Base-by-base conservation (phyloP, 202 grass and related monocot genomes). In the Eragrostis tef region DNA sequence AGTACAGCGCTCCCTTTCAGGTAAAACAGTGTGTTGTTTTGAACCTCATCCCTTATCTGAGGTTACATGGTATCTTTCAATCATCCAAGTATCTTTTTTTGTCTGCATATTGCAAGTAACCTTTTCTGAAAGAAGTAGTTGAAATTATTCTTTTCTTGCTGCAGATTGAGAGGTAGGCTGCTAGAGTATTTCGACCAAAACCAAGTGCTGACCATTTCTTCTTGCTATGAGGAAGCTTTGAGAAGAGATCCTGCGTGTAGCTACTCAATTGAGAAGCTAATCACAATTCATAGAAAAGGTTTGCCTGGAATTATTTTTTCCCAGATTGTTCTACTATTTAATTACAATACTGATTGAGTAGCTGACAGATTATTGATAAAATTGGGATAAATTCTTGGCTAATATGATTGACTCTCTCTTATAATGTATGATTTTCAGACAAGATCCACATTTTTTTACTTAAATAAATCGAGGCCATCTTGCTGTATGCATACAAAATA, bases 251-350 rank as follows among this genome's bases (percentile, higher is more conserved):
- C 92, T 52, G 77, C 86, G 57, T 87, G 87, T 45, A 89, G 71
- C 58, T 66, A 80, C 77, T 87, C 87, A 11, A 73, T 94, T 77
- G 75, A 94, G 67, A 89, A 75, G 79, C 87, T 94, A 89, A 89
- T 75, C 61, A 88, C 75, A 87, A 87, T 94, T 70, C 89, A 94
- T 60, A 91, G 81, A 83, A 91, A 78, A 89, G 92, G 92, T 94
- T 73, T 77, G 71, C 10, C 34, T 79, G n/a, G 84, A 65, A 31
- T 24, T 43, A 68, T 54, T 29, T 43, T 82, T 69, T 45, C 46
- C 4, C 2, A 3, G 29, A 72, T 44, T 64, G 16, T 69, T 82
- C 50, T 74, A 53, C 73, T 77, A 16, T 73, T 86, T 73, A 26
- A 64, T 79, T 43, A 9, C 47, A 22, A 14, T 77, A 54, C 13